These are phyloP conservation scores for Malassezia psittaci DNA, from an alignment of 1,284 basidiomycete genomes.

Conservation along the genomic window DNA sequence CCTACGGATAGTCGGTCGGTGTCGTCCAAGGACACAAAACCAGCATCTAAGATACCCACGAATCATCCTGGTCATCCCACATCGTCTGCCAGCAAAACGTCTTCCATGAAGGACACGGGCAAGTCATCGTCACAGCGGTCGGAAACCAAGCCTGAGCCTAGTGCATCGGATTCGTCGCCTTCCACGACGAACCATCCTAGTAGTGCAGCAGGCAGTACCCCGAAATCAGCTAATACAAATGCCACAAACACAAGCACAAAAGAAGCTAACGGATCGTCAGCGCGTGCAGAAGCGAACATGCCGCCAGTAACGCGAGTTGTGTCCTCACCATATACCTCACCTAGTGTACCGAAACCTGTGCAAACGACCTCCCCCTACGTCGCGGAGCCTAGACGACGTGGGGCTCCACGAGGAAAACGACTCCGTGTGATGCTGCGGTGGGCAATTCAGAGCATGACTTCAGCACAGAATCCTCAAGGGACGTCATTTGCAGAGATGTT, in stretches of 20 bases:
- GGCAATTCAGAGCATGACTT: slow-evolving; percentile 25
- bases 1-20: neutral
- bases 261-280: neutral
- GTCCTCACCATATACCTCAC: neutral
- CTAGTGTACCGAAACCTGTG: neutral
- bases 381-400: slow-evolving; percentile 12
- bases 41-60: neutral
- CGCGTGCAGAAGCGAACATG: neutral
- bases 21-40: neutral
- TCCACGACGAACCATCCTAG: neutral
- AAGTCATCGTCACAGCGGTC: neutral
- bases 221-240: neutral
- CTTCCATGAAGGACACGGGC: neutral
- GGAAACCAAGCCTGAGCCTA: neutral
- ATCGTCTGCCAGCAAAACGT: neutral
- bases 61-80: neutral
- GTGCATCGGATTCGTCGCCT: neutral
- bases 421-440: slow-evolving; percentile 36
- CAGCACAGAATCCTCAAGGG: slow-evolving; percentile 19
- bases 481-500: slow-evolving; percentile 28
- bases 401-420: slow-evolving; percentile 35
- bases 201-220: neutral
- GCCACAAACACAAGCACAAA: neutral
- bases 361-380: neutral
- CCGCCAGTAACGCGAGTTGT: slow-evolving; percentile 4